These are phyloP conservation scores for Phytophthora lateralis DNA, from an alignment of 352 stramenopile genomes.

Conservation along the genomic window DNA sequence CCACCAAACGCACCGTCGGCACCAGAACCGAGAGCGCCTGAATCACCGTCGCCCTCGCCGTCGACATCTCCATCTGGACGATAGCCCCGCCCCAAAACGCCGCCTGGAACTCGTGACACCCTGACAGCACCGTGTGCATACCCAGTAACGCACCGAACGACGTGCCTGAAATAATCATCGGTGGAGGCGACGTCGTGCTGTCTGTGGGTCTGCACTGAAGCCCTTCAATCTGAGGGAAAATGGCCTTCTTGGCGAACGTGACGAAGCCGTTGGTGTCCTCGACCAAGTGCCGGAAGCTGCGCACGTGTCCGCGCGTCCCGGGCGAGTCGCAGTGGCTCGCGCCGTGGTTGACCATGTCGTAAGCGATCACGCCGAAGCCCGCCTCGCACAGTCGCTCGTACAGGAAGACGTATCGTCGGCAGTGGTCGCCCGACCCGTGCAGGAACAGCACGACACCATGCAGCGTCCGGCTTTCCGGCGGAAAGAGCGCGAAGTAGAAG, in stretches of 20 bases:
- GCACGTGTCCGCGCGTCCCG: conserved; percentile 32
- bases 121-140: conserved; percentile 52
- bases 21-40: conserved; percentile 45
- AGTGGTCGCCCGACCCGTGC: conserved; percentile 49
- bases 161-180: conserved; percentile 59
- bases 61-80: conserved; percentile 50
- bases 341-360: conserved; percentile 51
- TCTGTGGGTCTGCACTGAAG: conserved; percentile 17
- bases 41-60: conserved; percentile 37
- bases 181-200: conserved; percentile 7
- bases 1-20: conserved; percentile 39
- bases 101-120: conserved; percentile 45
- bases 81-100: conserved; percentile 48
- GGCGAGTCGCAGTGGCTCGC: conserved; percentile 40
- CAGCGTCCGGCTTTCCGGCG: conserved; percentile 9
- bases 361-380: conserved; percentile 45
- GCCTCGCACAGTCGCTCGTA: conserved; percentile 45
- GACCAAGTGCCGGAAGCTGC: conserved; percentile 42
- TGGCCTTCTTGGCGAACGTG: conserved; percentile 34
- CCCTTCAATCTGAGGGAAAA: conserved; percentile 33
- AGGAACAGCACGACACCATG: conserved; percentile 49
- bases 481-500: conserved; percentile 47
- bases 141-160: conserved; percentile 60
- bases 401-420: conserved; percentile 40
- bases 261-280: conserved; percentile 51